Base-by-base conservation (phyloP, 1,284 basidiomycete species). In the Afroboletus lepidellus region DNA sequence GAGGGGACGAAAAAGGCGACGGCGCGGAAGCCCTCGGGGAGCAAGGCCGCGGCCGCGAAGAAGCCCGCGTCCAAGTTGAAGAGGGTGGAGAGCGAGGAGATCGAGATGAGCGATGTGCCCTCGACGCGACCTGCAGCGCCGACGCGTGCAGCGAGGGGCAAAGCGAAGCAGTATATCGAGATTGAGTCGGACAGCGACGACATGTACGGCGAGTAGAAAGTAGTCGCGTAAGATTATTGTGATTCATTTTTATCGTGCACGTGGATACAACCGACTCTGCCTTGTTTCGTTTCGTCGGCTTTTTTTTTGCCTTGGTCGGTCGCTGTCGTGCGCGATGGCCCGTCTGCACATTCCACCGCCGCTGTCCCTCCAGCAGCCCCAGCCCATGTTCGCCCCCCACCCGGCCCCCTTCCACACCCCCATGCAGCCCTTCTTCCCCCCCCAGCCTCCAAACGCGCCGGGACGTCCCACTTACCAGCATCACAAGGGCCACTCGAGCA, bases 371-470 rank as follows among this genome's bases (percentile, higher is more conserved):
- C 81, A 80, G 57, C 81, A 77, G 59, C 76, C 75, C 15, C 75
- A 74, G 51, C 74, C 76, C 42, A 69, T 86, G 58, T 90, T 77
- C 65, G 87, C 87, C 2, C 85, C 80, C 69, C 81, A 80, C 56
- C 80, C 83, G 1, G 78, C 82, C 1, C 71, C 77, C 0, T 81
- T 80, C 44, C 86, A 85, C 64, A 88, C 85, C 3, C 87, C 87
- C 41, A 82, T 88, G 74, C 87, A 88, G 62, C 63, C 78, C 21
- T 78, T 77, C 59, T 89, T 88, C 60, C 72, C 75, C 29, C 65
- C 60, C 3, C 76, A 73, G 21, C 77, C 74, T 9, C 78, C 78
- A 39, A 72, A 69, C 37, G 74, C 76, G 2, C 82, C 83, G 6
- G 74, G 68, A 41, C 77, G 81, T 45, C 84, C 83, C 2, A 65